Base-by-base conservation (phyloP, 2,329 filamentous ascomycete genomes). In the Stachybotrys echinatus region DNA sequence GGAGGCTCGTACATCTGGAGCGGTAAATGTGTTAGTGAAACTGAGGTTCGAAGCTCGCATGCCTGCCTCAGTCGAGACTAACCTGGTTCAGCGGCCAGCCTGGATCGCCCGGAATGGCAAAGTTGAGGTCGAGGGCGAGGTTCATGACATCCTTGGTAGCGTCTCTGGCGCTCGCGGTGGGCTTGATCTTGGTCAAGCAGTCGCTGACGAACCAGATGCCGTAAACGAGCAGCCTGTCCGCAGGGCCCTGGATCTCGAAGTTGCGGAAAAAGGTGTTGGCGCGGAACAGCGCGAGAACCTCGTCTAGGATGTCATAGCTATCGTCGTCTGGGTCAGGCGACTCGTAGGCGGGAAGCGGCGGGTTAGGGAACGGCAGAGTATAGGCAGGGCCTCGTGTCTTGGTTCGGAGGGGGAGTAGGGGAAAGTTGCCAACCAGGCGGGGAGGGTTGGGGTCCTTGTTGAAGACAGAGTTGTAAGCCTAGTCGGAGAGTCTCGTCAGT, bases 391-490 rank as follows among this genome's bases (percentile, higher is more conserved):
- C 94, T 56, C 94, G 88, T 55, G 91, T 95, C 71, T 90, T 89
- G 63, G 94, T 97, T 63, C 94, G 92, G 49, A 99, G 87, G 1
- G 94, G 92, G 48, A 96, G 86, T 60, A 97, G 84, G 20, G 92
- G 92, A 67, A 97, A 92, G 81, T 96, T 97, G 69, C 92, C 91
- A 78, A 85, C 74, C 58, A 79, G 72, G 50, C 75, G 77, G 39
- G 76, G 77, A 55, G 70, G 66, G 57, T 75, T 86, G 77, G 81
- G 90, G 81, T 83, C 92, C 74, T 70, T 85, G 83, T 86, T 86
- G 84, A 96, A 96, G 80, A 96, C 88, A 70, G 89, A 95, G 80
- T 97, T 95, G 81, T 96, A 97, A 74, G 92, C 92, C 90, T 95
- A 56, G 52, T 54, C 48, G 49, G 45, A 19, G 50, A 20, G 47